Base-by-base conservation (phyloP, 2,329 filamentous ascomycete species). In the Aspergillus ruber region DNA sequence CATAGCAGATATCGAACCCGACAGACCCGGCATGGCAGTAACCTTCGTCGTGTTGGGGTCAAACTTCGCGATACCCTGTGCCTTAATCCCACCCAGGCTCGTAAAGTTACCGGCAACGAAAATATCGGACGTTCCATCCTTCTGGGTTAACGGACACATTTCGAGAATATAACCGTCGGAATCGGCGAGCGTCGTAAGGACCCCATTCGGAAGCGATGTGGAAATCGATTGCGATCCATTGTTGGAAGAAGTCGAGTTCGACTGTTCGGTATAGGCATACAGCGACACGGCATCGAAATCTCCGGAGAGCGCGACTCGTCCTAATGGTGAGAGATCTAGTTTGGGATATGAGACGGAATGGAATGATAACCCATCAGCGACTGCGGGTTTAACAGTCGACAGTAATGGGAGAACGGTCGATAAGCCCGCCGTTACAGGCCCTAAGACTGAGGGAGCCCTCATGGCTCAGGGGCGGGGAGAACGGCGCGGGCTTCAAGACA, bases 61-160 rank as follows among this genome's bases (percentile, higher is more conserved):
- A 71, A 90, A 90, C 42, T 94, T 67, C 20, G 90, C 93, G 48
- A 94, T 81, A 40, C 87, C 88, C 45, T 83, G 83, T 2, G 90
- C 88, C 61, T 87, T 74, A 48, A 85, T 78, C 49, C 83, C 83
- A 50, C 84, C 88, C 52, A 98, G 73, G 66, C 88, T 94, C 27
- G 93, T 97, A 65, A 98, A 98, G 72, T 97, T 97, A 42, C 93
- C 93, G 47, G 87, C 93, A 13, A 98, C 79, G 42, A 97, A 80
- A 23, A 97, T 80, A 36, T 86, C 85, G n/a, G 80, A 75, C 5
- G 76, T 78, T 54, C 86, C 86, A 66, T 88, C 79, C 48, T 78
- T 75, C 58, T 77, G 72, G 44, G 82, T 76, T 59, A 91, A 88
- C 17, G 85, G 74, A 72, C 93, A 98, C 86, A 98, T 93, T 54